Percentiles rank a stretch among this genome's conserved stretches.
These are phyloP conservation scores for Triticum urartu DNA, from an alignment of 176 grass and related monocot genomes.

Conservation along the genomic window DNA sequence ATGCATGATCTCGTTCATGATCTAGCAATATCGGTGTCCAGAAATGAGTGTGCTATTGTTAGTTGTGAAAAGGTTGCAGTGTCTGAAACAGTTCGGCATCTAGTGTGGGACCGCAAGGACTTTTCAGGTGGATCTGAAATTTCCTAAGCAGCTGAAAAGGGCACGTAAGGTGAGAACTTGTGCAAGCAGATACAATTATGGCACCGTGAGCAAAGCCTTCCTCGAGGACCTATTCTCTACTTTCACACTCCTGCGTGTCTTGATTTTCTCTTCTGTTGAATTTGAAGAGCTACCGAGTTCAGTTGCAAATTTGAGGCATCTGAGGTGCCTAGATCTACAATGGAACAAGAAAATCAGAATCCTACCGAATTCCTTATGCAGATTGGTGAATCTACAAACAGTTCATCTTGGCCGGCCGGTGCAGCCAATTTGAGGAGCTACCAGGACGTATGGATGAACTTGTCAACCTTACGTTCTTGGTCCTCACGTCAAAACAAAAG, in stretches of 20 bases:
- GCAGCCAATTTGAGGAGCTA: not conserved
- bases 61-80: not conserved
- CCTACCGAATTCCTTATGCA: not conserved
- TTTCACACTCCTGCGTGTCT: not conserved
- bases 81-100: not conserved
- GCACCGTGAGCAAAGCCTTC: not conserved
- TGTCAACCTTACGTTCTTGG: not conserved
- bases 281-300: not conserved
- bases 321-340: not conserved
- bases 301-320: not conserved
- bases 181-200: not conserved
- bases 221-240: not conserved
- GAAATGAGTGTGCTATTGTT: not conserved
- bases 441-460: not conserved
- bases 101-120: not conserved
- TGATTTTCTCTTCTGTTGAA: not conserved
- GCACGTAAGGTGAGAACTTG: not conserved
- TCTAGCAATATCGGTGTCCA: not conserved
- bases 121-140: not conserved
- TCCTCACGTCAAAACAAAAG: not conserved
- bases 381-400: not conserved
- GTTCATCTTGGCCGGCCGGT: not conserved
- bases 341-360: not conserved
- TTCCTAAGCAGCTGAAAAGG: not conserved
- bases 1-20: not conserved